phyloP scores from a whole-genome alignment of 345 rosid species.

The Anacardium occidentale region DNA sequence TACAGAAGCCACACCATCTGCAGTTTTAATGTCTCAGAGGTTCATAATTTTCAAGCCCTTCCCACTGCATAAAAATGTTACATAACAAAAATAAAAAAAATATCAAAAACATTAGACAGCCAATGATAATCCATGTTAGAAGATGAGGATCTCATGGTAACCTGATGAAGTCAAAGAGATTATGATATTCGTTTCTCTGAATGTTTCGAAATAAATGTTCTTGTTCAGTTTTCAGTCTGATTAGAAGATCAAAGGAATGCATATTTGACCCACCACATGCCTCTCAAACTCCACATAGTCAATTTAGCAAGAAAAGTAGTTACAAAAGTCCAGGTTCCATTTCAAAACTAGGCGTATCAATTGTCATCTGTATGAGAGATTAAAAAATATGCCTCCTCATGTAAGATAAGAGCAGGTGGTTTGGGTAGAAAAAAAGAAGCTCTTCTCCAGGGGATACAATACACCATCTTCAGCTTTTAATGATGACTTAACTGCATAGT shows the following conservation, averaged over 20 bases:
- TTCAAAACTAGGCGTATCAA: background rate
- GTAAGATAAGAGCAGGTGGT: constrained; percentile 97
- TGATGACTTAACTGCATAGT: constrained; percentile 97
- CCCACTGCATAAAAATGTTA: constrained; percentile 44
- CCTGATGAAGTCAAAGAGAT: constrained; percentile 86
- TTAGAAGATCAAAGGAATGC: constrained; percentile 97
- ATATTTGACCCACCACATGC: constrained; percentile 96
- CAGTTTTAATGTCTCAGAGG: constrained; percentile 55
- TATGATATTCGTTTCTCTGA: constrained; percentile 95
- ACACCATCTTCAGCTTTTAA: constrained; percentile 97
- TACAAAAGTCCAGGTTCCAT: background rate
- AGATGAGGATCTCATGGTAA: constrained; percentile 20
- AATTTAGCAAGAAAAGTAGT: constrained; percentile 47
- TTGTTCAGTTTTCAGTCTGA: constrained; percentile 89
- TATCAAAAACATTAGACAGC: background rate
- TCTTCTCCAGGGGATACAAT: constrained; percentile 93
- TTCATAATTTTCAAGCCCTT: constrained; percentile 94
- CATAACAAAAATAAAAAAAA: constrained; percentile 5
- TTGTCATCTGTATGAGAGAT: background rate
- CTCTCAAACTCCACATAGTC: constrained; percentile 97
- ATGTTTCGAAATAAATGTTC: constrained; percentile 95
- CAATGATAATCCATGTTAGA: constrained; percentile 12
- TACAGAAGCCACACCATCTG: constrained; percentile 75
- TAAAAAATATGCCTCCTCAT: constrained; percentile 67
- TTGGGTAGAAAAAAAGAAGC: constrained; percentile 95